Percentiles rank a stretch among this genome's conserved stretches.
Conservation (phyloP, 169 alveolate genomes). For the Plasmodium berghei region DNA sequence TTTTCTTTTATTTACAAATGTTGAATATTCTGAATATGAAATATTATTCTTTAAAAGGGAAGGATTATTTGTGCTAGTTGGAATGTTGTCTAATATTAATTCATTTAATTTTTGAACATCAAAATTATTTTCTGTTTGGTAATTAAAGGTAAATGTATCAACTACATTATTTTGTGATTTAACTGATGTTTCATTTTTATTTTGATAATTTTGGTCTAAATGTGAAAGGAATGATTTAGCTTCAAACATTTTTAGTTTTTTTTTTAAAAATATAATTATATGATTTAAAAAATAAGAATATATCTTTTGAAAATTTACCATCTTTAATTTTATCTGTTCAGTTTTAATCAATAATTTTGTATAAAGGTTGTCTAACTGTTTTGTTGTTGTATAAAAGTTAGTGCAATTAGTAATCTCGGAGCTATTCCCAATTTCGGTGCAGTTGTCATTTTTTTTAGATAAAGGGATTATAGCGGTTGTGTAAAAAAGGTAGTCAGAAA, state of each 20-base stretch:
- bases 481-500: slow-evolving; percentile 43
- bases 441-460: not conserved
- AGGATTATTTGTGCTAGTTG: not conserved
- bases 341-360: slow-evolving; percentile 12
- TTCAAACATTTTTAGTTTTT: slow-evolving; percentile 15
- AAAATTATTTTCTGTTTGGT: slow-evolving; percentile 16
- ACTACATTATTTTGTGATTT: not conserved
- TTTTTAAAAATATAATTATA: slow-evolving; percentile 21
- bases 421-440: not conserved
- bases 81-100: slow-evolving; percentile 15
- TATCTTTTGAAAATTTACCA: slow-evolving; percentile 21
- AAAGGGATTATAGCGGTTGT: slow-evolving; percentile 15
- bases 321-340: slow-evolving; percentile 10
- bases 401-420: not conserved
- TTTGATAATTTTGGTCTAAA: slow-evolving; percentile 4
- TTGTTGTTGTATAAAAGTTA: no score
- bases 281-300: slow-evolving; percentile 32
- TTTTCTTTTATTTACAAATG: slow-evolving; percentile 12
- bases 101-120: slow-evolving; percentile 56
- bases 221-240: slow-evolving; percentile 28
- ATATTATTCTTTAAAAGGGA: not conserved
- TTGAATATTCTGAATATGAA: slow-evolving; percentile 32
- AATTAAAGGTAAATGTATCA: slow-evolving; percentile 39
- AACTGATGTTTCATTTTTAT: not conserved
- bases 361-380: not conserved